Evolutionary conservation across 2,329 filamentous ascomycete genomes (phyloP), one percentile per base, ranked within the genome.

Genomic region (Ploettnerulaceae sp.): DNA sequence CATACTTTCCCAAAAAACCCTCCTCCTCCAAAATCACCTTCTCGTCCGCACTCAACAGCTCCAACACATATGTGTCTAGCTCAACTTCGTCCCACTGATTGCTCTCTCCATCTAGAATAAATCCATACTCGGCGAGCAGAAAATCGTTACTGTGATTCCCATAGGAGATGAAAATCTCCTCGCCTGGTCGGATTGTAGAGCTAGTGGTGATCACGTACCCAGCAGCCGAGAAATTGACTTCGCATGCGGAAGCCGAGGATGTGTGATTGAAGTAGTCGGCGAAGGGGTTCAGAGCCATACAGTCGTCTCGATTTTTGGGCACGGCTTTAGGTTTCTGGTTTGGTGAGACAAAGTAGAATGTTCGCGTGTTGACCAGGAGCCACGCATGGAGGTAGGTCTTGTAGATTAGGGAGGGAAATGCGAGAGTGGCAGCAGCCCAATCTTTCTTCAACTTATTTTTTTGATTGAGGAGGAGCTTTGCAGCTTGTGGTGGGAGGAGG

Each of bases 131-230:
- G 0, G 78, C 74, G 2, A 89, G 72, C 14, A 89, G 66, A 55
- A 86, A 84, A 60, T 89, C 85, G 52, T 87, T 86, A 21, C 74
- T 74, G 61, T 89, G 85, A 1, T 72, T 63, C 3, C 86, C 86
- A 57, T 90, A 90, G 21, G 75, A 79, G 20, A 86, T 78, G 49
- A 75, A 77, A 1, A 90, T 67, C 66, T 89, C 85, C 15, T 84
- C 77, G 7, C 79, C 81, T 2, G 63, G 57, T 1, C 61, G 62
- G 57, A 84, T 81, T 0, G 67, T 60, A 2, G 68, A 64, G 36
- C 72, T 66, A 2, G 79, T 73, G 14, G 66, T 71, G 36, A 86
- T 71, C 18, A 69, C 71, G 66, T 80, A 86, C 5, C 73, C 72
- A 1, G 66, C 62, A 1, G 64, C 52, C 35, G 72, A 68, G 56